Conservation (phyloP, 345 rosid species). For the Geranium brycei region DNA sequence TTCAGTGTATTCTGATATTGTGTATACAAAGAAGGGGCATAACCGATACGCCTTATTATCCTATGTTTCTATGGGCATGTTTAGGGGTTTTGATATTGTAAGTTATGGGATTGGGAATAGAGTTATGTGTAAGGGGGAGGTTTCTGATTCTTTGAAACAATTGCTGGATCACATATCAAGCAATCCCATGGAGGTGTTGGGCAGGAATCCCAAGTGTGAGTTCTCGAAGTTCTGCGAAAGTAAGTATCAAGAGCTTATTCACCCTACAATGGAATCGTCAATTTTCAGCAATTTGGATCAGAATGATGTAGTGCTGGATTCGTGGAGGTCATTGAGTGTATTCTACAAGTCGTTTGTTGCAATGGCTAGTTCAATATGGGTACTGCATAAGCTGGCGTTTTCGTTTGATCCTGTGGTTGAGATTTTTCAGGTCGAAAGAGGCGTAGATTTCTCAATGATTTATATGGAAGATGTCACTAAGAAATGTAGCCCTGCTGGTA, state of each 20-base stretch:
- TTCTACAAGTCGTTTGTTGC: conserved; percentile 69
- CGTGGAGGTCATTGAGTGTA: conserved; percentile 64
- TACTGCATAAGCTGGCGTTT: conserved; percentile 66
- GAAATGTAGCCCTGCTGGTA: conserved; percentile 20
- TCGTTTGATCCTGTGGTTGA: conserved; percentile 75
- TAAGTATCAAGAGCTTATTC: conserved; percentile 81
- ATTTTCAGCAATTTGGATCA: conserved; percentile 62
- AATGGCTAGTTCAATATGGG: conserved; percentile 84
- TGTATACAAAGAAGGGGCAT: conserved; percentile 44
- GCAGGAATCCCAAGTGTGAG: conserved; percentile 46
- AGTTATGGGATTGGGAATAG: conserved; percentile 30
- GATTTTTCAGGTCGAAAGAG: conserved; percentile 76
- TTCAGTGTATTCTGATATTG: conserved; percentile 46
- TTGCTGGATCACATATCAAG: conserved; percentile 68
- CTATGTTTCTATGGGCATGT: conserved; percentile 68
- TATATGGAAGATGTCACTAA: conserved; percentile 73
- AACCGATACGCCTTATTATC: conserved; percentile 59
- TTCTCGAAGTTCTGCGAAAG: conserved; percentile 74
- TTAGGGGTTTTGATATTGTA: conserved; percentile 50
- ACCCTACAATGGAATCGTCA: conserved; percentile 76
- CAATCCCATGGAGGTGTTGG: conserved; percentile 66
- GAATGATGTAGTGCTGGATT: conserved; percentile 56
- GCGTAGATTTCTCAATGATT: conserved; percentile 59
- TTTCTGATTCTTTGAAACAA: conserved; percentile 34
- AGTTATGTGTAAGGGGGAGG: conserved; percentile 22